Evolutionary conservation across 306 rosid species (phyloP).

Genomic region (Begonia fuchsioides): DNA sequence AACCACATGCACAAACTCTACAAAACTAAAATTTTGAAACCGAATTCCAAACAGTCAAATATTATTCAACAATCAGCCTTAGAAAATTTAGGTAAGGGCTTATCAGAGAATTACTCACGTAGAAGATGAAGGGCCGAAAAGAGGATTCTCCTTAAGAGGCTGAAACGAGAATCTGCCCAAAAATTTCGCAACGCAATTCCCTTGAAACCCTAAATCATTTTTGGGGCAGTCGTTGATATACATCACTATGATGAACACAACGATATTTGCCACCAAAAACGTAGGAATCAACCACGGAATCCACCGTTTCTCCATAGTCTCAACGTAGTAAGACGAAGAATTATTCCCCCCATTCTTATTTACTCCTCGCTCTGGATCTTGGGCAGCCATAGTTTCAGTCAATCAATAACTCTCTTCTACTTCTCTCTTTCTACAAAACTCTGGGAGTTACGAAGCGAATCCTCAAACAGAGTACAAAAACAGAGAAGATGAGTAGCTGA

Average conservation of each 20-base stretch:
- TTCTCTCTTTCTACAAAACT: neutral
- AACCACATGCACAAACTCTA: too few species aligned
- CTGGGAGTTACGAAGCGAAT: too few species aligned
- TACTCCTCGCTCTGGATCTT: too few species aligned
- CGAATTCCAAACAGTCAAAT: too few species aligned
- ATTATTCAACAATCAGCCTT: neutral
- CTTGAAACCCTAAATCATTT: slow-evolving; percentile 11
- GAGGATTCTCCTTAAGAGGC: slow-evolving; percentile 27
- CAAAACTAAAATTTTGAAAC: too few species aligned
- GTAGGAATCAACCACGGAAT: slow-evolving; percentile 26
- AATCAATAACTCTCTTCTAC: too few species aligned
- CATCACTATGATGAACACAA: slow-evolving; percentile 17
- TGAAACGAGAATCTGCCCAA: slow-evolving; percentile 25
- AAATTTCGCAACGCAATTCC: slow-evolving; percentile 18
- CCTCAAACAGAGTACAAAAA: too few species aligned
- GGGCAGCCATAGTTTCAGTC: too few species aligned
- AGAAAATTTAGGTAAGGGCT: neutral
- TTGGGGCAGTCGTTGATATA: slow-evolving; percentile 20
- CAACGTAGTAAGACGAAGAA: too few species aligned
- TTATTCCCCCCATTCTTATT: slow-evolving; percentile 1
- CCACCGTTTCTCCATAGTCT: slow-evolving; percentile 9
- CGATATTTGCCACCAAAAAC: slow-evolving; percentile 20
- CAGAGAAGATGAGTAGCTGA: too few species aligned
- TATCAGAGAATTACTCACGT: slow-evolving; percentile 13
- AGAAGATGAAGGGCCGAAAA: slow-evolving; percentile 23